Evolutionary conservation across 2,329 filamentous ascomycete genomes (phyloP).

Genomic region (Alternaria triticimaculans): DNA sequence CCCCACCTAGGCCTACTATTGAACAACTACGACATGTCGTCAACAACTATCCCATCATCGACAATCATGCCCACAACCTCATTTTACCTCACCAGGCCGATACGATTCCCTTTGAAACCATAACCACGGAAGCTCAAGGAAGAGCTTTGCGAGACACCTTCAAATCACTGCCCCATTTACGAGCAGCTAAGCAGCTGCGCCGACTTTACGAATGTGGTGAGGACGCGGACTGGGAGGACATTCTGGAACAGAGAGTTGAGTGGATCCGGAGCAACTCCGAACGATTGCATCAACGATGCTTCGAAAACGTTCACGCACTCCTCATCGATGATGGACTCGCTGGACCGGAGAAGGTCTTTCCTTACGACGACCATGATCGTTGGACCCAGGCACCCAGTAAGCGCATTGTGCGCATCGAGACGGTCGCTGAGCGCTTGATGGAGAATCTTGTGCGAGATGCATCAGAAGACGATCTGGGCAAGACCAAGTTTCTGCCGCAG

Average conservation of each 20-base stretch:
- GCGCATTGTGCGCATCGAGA: constrained; percentile 80
- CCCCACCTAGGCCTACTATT: constrained; percentile 31
- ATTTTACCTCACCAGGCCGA: constrained; percentile 60
- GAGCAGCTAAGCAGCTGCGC: constrained; percentile 73
- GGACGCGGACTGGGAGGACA: constrained; percentile 66
- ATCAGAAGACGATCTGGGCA: constrained; percentile 42
- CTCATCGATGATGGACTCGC: constrained; percentile 79
- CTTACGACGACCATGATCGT: constrained; percentile 64
- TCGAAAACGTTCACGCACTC: constrained; percentile 74
- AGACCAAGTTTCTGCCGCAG: constrained; percentile 42
- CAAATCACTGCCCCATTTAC: constrained; percentile 71
- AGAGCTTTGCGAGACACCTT: constrained; percentile 68
- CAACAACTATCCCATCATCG: constrained; percentile 66
- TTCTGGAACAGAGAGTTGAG: constrained; percentile 58
- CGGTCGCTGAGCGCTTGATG: constrained; percentile 69
- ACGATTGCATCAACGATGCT: constrained; percentile 67
- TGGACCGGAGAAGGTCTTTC: constrained; percentile 61
- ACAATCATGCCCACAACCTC: constrained; percentile 76
- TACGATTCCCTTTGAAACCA: constrained; percentile 64
- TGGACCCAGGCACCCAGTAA: constrained; percentile 70
- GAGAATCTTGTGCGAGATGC: constrained; percentile 57
- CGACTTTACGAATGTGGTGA: constrained; percentile 64
- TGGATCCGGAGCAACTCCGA: constrained; percentile 57
- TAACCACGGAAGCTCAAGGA: constrained; percentile 76
- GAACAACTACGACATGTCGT: constrained; percentile 44